phyloP scores from a whole-genome alignment of 2,329 filamentous ascomycete genomes.

The Penicillium griseofulvum region DNA sequence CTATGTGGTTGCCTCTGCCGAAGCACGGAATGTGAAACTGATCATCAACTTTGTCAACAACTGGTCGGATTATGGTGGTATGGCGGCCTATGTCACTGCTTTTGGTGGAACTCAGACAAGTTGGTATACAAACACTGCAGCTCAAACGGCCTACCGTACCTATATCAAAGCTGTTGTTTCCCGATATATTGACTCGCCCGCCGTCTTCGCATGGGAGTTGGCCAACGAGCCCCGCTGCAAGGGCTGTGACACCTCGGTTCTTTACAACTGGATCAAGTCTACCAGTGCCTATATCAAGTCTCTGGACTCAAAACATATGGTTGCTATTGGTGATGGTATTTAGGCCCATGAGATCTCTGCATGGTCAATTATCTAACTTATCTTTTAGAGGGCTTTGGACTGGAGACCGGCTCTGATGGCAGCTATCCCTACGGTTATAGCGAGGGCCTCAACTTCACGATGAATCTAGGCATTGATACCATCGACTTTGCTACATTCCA shows the following conservation, averaged over 20 bases:
- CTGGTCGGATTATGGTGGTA: slow-evolving; percentile 67
- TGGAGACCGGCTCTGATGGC: slow-evolving; percentile 46
- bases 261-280: slow-evolving; percentile 59
- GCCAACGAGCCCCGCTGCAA: slow-evolving; percentile 65
- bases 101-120: slow-evolving; percentile 53
- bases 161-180: slow-evolving; percentile 61
- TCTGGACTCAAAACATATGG: slow-evolving; percentile 60
- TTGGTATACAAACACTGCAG: slow-evolving; percentile 57
- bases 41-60: slow-evolving; percentile 62
- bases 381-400: slow-evolving; percentile 55
- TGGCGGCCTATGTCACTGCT: slow-evolving; percentile 56
- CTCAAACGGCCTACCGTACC: slow-evolving; percentile 59
- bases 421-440: slow-evolving; percentile 52
- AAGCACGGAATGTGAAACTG: slow-evolving; percentile 59
- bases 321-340: slow-evolving; percentile 57
- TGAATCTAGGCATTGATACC: slow-evolving; percentile 52
- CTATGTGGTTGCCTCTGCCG: slow-evolving; percentile 60
- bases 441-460: slow-evolving; percentile 54
- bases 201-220: slow-evolving; percentile 67
- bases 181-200: slow-evolving; percentile 57
- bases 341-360: background rate
- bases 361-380: background rate
- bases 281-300: slow-evolving; percentile 63
- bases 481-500: slow-evolving; percentile 59
- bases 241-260: slow-evolving; percentile 56